phyloP scores from a whole-genome alignment of 2,329 filamentous ascomycete genomes.

The Colletotrichum orchidophilum region DNA sequence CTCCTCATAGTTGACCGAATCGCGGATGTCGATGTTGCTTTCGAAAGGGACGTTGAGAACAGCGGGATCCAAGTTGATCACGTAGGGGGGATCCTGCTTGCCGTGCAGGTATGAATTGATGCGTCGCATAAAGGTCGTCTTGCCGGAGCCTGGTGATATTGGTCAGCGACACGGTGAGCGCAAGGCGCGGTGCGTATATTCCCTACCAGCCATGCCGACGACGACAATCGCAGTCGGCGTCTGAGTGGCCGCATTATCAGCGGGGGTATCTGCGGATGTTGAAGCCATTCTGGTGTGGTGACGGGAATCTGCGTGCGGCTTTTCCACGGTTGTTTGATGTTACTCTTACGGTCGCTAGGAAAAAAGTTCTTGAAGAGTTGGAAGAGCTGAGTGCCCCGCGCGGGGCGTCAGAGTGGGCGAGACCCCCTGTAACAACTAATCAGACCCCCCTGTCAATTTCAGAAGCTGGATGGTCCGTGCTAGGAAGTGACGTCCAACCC shows the following conservation, averaged over 20 bases:
- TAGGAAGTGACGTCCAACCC: slow-evolving; percentile 24
- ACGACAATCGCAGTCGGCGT: slow-evolving; percentile 85
- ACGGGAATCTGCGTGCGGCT: slow-evolving; percentile 4
- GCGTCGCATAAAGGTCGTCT: slow-evolving; percentile 99
- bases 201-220: slow-evolving; percentile 90
- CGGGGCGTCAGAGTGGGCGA: slow-evolving; percentile 26
- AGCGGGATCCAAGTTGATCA: slow-evolving; percentile 96
- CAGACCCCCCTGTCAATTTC: slow-evolving; percentile 2
- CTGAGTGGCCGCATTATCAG: slow-evolving; percentile 45
- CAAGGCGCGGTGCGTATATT: slow-evolving; percentile 36
- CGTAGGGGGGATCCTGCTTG: slow-evolving; percentile 85
- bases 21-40: slow-evolving; percentile 97
- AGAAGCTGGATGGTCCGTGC: slow-evolving; percentile 26
- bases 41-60: slow-evolving; percentile 95
- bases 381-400: slow-evolving; percentile 33
- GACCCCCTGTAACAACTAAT: slow-evolving; percentile 12
- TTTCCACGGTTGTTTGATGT: not conserved
- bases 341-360: slow-evolving; percentile 10
- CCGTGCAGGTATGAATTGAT: slow-evolving; percentile 93
- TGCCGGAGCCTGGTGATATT: slow-evolving; percentile 78
- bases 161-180: slow-evolving; percentile 17
- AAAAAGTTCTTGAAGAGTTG: slow-evolving; percentile 35
- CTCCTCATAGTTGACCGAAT: slow-evolving; percentile 99
- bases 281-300: slow-evolving; percentile 28
- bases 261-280: slow-evolving; percentile 36